Evolutionary conservation across 352 stramenopile species (phyloP).

Genomic region (Aphanomyces astaci): DNA sequence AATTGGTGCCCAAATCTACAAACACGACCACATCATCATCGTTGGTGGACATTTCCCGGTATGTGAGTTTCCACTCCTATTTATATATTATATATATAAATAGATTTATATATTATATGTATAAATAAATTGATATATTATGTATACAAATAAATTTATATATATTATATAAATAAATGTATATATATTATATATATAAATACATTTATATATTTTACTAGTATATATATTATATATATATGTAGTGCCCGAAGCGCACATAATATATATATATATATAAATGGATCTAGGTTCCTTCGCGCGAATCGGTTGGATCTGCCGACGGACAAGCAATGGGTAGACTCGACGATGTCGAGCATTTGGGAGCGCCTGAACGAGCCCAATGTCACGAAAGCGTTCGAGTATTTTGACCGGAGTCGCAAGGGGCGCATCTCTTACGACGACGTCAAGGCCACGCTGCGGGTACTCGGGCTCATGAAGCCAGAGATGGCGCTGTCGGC

Average conservation of each 20-base stretch:
- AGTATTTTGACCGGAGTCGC: constrained; percentile 20
- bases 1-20: neutral
- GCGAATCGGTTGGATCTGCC: neutral
- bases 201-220: no score
- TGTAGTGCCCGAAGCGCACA: no score
- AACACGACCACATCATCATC: neutral
- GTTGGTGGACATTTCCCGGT: neutral
- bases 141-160: no score
- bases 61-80: neutral
- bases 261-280: no score
- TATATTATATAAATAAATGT: no score
- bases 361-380: neutral
- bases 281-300: neutral
- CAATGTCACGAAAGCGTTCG: constrained; percentile 10
- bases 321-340: neutral
- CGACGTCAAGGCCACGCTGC: constrained; percentile 18
- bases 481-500: neutral
- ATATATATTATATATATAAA: no score
- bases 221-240: no score
- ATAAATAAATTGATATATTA: no score
- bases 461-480: constrained; percentile 16
- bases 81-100: no score
- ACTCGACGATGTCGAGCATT: neutral
- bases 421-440: constrained; percentile 19
- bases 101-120: no score